Evolutionary conservation across 768 basidiomycete species (phyloP).

Genomic region (Crepidotus variabilis): DNA sequence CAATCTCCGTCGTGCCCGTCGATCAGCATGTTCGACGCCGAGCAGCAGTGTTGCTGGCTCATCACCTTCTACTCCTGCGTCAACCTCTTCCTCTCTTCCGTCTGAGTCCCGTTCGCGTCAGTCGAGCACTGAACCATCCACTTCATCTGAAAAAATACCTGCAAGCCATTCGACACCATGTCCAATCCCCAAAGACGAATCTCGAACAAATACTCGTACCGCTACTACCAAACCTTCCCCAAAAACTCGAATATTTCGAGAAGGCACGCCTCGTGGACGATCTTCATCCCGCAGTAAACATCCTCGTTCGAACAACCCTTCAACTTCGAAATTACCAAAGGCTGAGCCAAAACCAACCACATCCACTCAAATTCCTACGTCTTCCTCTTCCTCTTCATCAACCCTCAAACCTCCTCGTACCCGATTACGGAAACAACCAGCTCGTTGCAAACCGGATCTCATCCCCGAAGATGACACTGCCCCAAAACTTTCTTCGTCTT

Average conservation of each 20-base stretch:
- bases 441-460: slow-evolving; percentile 11
- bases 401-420: slow-evolving; percentile 15
- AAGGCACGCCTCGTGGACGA: slow-evolving; percentile 4
- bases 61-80: slow-evolving; percentile 9
- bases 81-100: slow-evolving; percentile 8
- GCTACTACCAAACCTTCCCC: slow-evolving; percentile 2
- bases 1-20: slow-evolving; percentile 23
- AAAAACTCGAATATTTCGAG: slow-evolving; percentile 7
- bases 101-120: slow-evolving; percentile 8
- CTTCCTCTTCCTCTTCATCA: slow-evolving; percentile 4
- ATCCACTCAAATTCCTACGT: neutral
- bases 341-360: neutral
- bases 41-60: neutral
- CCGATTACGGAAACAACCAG: slow-evolving; percentile 22
- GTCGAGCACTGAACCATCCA: slow-evolving; percentile 8
- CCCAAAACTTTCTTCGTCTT: slow-evolving; percentile 8
- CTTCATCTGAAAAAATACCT: neutral
- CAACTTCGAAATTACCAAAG: slow-evolving; percentile 3
- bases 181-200: neutral
- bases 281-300: slow-evolving; percentile 3
- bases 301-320: slow-evolving; percentile 3
- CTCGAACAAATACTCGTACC: neutral
- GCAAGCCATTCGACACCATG: neutral
- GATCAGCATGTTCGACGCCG: slow-evolving; percentile 8
- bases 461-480: slow-evolving; percentile 13